Evolutionary conservation across 768 basidiomycete genomes (phyloP), one percentile per base, ranked within the genome.

Genomic region (Cyclocybe aegerita): DNA sequence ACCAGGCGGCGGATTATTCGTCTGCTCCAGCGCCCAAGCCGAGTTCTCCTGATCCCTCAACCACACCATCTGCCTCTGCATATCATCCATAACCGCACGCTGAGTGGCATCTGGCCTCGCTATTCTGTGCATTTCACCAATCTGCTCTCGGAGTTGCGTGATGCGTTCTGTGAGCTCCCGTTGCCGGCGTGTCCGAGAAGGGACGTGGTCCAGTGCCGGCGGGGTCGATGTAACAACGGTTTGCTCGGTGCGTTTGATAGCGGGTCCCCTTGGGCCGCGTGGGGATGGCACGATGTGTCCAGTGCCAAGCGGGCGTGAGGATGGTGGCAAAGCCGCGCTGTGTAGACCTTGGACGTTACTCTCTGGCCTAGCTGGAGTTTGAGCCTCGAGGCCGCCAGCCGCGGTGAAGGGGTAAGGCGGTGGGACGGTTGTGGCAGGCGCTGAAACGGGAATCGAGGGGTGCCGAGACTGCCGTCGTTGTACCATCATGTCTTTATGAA

Each of bases 41-140:
- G 48, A 38, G n/a, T 56, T 35, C 54, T 59, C 58, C 36, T 60
- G 55, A 15, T 53, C 59, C 31, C 53, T 42, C 32, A 62, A 42
- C 63, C 63, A 64, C 50, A 56, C 50, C 52, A 64, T 58, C 56
- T 60, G 54, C 15, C 55, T 31, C 38, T 53, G 49, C 58, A 64
- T 58, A 29, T 64, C 59, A 23, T 53, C 60, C 46, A 64, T 40
- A 34, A 57, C 56, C 2, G 37, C 45, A n/a, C 33, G 46, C 12
- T 48, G 36, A 7, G 14, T 38, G 14, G 39, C 37, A 32, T 60
- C 55, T n/a, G 38, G 39, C 52, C 42, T 36, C 31, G 44, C 40
- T 14, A 23, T 23, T 23, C 23, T 2, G 4, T 52, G 48, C 1
- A 63, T 43, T 17, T 55, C 54, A 3, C 38, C 41, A 45, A 61